phyloP scores from a whole-genome alignment of 1,139 yeast genomes.

The Kodamaea arcana region DNA sequence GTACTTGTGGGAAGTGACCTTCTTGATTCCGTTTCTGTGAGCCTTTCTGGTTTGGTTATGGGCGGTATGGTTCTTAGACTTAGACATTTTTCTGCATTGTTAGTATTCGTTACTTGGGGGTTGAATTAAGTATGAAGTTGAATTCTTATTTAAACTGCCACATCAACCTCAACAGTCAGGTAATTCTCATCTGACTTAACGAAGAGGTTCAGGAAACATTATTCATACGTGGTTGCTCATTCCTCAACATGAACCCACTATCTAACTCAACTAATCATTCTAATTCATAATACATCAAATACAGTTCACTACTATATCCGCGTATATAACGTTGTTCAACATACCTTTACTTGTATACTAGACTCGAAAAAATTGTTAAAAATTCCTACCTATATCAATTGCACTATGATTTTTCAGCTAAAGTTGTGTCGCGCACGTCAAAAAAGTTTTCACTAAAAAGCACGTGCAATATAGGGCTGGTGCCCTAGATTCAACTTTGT shows the following conservation, averaged over 20 bases:
- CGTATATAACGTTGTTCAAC: background rate
- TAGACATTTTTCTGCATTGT: slow-evolving; percentile 65
- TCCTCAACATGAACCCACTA: no score
- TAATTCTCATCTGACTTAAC: no score
- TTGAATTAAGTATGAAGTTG: no score
- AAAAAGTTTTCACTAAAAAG: background rate
- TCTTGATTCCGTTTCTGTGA: slow-evolving; percentile 99
- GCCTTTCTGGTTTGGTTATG: slow-evolving; percentile 99
- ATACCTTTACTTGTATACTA: background rate
- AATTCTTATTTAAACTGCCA: no score
- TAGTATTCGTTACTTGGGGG: slow-evolving; percentile 23
- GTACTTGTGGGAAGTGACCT: slow-evolving; percentile 97
- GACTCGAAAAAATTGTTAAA: slow-evolving; percentile 1
- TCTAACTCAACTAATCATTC: no score
- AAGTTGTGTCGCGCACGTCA: background rate
- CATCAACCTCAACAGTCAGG: no score
- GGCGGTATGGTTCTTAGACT: slow-evolving; percentile 99
- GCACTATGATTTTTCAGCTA: background rate
- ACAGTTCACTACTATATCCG: no score
- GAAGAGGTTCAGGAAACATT: no score
- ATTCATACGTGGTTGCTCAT: no score
- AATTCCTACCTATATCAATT: slow-evolving; percentile 1
- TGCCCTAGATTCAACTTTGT: no score
- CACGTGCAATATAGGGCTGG: background rate
- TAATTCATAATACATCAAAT: no score